These are phyloP conservation scores for Saccharata proteae DNA, from an alignment of 2,329 filamentous ascomycete genomes.

Conservation along the genomic window DNA sequence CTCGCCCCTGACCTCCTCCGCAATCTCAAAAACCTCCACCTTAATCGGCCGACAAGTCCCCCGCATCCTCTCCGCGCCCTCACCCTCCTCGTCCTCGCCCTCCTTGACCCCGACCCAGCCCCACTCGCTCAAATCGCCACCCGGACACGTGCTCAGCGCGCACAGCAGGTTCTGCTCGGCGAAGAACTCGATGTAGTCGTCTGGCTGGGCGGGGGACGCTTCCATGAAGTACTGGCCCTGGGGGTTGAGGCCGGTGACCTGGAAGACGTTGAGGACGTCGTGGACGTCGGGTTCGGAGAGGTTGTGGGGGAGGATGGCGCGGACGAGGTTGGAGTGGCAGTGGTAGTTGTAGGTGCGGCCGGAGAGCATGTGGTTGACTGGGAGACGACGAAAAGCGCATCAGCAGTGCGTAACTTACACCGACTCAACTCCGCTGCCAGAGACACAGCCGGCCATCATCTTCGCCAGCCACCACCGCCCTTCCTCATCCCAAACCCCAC, in stretches of 20 bases:
- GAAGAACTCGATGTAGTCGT: conserved; percentile 57
- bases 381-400: not conserved
- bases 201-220: conserved; percentile 17
- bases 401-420: too few species aligned
- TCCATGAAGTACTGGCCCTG: conserved; percentile 65
- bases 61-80: conserved; percentile 56
- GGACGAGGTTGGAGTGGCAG: conserved; percentile 70
- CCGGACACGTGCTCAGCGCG: conserved; percentile 59
- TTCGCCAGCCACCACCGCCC: too few species aligned
- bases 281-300: conserved; percentile 65
- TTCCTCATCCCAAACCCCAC: not conserved
- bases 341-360: conserved; percentile 67
- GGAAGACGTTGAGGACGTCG: conserved; percentile 77
- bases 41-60: conserved; percentile 62
- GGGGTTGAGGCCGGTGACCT: conserved; percentile 66
- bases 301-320: conserved; percentile 57
- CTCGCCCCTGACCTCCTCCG: conserved; percentile 30
- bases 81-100: conserved; percentile 47
- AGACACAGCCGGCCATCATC: too few species aligned
- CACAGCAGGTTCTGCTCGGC: conserved; percentile 65
- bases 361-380: conserved; percentile 59
- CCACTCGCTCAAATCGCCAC: conserved; percentile 72
- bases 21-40: conserved; percentile 58
- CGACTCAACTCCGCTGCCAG: too few species aligned
- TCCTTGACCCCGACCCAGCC: conserved; percentile 50